Evolutionary conservation across 2,329 filamentous ascomycete genomes (phyloP).

Genomic region (Ceratocystis smalleyi): DNA sequence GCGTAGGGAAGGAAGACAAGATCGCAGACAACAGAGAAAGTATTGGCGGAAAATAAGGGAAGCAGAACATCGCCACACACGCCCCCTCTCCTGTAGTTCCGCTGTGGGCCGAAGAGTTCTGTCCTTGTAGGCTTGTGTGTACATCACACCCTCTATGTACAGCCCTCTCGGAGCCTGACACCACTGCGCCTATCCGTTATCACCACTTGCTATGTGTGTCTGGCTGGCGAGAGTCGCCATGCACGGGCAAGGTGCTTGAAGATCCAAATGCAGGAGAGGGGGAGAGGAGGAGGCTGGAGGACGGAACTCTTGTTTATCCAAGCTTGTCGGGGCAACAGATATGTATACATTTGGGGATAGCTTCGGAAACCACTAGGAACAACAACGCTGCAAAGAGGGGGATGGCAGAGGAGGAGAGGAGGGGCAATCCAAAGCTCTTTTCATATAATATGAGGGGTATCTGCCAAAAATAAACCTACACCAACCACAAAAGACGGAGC

Average conservation of each 20-base stretch:
- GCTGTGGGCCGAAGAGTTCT: neutral
- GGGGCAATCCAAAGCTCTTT: neutral
- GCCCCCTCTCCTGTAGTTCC: neutral
- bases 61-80: neutral
- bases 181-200: neutral
- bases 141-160: neutral
- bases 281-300: neutral
- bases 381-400: neutral
- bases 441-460: neutral
- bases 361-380: neutral
- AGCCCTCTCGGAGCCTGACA: neutral
- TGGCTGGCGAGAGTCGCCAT: neutral
- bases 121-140: neutral
- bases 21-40: neutral
- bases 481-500: too few species aligned
- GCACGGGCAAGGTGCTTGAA: conserved; percentile 1
- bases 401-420: neutral
- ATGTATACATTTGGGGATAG: neutral
- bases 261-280: neutral
- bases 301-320: neutral
- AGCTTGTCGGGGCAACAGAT: neutral
- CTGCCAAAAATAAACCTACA: neutral
- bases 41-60: neutral
- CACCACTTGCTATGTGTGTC: neutral
- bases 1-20: neutral